Base-by-base conservation (phyloP, 176 grass and related monocot genomes). In the Canna indica region DNA sequence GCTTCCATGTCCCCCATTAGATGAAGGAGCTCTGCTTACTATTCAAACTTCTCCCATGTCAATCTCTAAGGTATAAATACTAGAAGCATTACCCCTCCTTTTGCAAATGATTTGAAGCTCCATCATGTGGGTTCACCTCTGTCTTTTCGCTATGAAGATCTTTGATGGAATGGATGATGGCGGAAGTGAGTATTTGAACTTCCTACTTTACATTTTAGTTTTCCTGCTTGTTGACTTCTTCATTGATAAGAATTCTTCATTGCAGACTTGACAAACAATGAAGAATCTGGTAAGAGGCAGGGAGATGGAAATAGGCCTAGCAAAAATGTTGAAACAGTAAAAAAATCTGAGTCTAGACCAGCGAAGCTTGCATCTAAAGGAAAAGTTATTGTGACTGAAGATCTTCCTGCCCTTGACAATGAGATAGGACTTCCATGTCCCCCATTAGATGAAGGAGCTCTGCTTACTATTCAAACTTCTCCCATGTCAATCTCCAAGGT, bases 121-220 rank as follows among this genome's bases (percentile, higher is more conserved):
- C n/a, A n/a, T n/a, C n/a, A n/a, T n/a, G n/a, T 72, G 34, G 20
- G 47, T 79, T 34, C 25, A 72, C 31, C 71, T 31, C 25, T 72
- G 63, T 10, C 50, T 72, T 62, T 38, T 35, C n/a, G 25, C 63
- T 74, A 29, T 90, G 29, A 83, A 89, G 88, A 85, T 91, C 71
- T 96, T 91, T 76, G 92, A 91, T 50, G 94, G 81, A 77, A 99
- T 99, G 89, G 94, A 99, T 74, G 86, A 93, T 36, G 90, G 93
- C 32, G 88, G 93, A 97, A 97, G 93, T 97, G 73, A 92, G 93
- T 83, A 76, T 73, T 78, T 74, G 24, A 5, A 12, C 64, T 73
- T 73, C 35, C 57, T 72, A 61, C 38, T 66, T 20, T 81, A 63
- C 39, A 58, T 27, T 64, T 33, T 16, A 17, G 59, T 66, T 61